phyloP scores from a whole-genome alignment of 2,329 filamentous ascomycete genomes.

The Rosellinia necatrix region DNA sequence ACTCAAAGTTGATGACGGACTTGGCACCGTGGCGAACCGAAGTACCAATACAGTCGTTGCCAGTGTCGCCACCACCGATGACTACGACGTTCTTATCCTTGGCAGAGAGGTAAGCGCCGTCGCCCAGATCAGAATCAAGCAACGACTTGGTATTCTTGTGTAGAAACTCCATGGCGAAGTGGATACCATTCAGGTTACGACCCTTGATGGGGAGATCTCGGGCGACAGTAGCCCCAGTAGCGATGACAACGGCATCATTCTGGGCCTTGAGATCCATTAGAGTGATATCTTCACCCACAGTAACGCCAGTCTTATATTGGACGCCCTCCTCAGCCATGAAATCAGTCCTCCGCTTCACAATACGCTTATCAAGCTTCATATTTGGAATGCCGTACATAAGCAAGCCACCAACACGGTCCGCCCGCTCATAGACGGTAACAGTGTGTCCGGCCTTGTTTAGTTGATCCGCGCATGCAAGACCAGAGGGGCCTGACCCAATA shows the following conservation, averaged over 20 bases:
- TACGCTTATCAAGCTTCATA: constrained; percentile 99
- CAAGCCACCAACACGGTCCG: constrained; percentile 86
- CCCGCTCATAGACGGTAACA: constrained; percentile 90
- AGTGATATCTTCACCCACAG: constrained; percentile 76
- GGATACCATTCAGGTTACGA: constrained; percentile 85
- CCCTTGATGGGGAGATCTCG: constrained; percentile 91
- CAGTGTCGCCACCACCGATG: constrained; percentile 96
- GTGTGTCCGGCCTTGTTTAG: constrained; percentile 89
- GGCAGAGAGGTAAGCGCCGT: constrained; percentile 87
- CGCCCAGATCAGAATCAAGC: constrained; percentile 84
- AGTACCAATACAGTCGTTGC: constrained; percentile 97
- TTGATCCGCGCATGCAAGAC: constrained; percentile 89
- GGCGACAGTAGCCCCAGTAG: constrained; percentile 90
- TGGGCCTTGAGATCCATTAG: constrained; percentile 73
- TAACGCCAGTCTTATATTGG: constrained; percentile 76
- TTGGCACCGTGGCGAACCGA: constrained; percentile 95
- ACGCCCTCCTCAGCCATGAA: constrained; percentile 92
- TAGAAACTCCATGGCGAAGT: constrained; percentile 97
- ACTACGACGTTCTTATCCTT: constrained; percentile 96
- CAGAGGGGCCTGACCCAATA: constrained; percentile 89
- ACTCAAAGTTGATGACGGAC: constrained; percentile 94
- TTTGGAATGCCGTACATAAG: constrained; percentile 99
- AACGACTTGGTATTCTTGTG: constrained; percentile 98
- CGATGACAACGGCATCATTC: constrained; percentile 85
- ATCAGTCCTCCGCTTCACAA: constrained; percentile 93